A percentile compares a stretch with the other conserved stretches of the same genome.
phyloP scores from a whole-genome alignment of 2,329 filamentous ascomycete species.

The Talaromyces pinophilus region DNA sequence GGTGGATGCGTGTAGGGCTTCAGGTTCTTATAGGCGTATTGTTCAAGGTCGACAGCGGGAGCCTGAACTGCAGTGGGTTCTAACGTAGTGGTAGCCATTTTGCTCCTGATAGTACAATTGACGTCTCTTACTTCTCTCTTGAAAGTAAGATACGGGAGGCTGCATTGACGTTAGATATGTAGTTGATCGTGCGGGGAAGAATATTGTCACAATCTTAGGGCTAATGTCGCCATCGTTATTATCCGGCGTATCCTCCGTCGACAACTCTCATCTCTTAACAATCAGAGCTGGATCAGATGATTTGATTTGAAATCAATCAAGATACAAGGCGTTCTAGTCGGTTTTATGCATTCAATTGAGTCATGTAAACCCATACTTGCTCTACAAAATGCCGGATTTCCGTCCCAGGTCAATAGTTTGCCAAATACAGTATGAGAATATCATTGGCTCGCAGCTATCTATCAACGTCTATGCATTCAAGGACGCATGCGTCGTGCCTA shows the following conservation, averaged over 20 bases:
- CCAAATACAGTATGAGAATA: not conserved
- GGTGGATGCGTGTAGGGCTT: slow-evolving; percentile 21
- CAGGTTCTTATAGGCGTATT: slow-evolving; percentile 19
- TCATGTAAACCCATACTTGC: not conserved
- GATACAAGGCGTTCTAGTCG: not conserved
- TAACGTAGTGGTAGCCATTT: slow-evolving; percentile 13
- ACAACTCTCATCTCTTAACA: not conserved
- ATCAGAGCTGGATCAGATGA: too few relatives aligned
- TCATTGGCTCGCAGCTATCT: not conserved
- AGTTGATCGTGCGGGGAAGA: slow-evolving; percentile 1
- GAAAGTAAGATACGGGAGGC: not conserved
- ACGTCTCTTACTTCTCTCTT: not conserved
- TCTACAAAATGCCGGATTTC: not conserved
- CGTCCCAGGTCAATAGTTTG: not conserved
- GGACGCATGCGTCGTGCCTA: not conserved
- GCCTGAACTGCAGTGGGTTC: not conserved
- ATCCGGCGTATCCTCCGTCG: not conserved
- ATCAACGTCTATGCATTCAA: not conserved
- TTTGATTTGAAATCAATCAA: slow-evolving; percentile 11
- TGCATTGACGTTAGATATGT: not conserved
- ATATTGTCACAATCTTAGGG: slow-evolving; percentile 13
- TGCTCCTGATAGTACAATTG: not conserved
- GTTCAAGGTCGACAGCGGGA: slow-evolving; percentile 11
- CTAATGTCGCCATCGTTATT: slow-evolving; percentile 14
- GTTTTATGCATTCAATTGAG: not conserved